A percentile compares a stretch with the other conserved stretches of the same genome.
Evolutionary conservation across 2,329 filamentous ascomycete genomes (phyloP).

Genomic region (Aschersonia sp.): DNA sequence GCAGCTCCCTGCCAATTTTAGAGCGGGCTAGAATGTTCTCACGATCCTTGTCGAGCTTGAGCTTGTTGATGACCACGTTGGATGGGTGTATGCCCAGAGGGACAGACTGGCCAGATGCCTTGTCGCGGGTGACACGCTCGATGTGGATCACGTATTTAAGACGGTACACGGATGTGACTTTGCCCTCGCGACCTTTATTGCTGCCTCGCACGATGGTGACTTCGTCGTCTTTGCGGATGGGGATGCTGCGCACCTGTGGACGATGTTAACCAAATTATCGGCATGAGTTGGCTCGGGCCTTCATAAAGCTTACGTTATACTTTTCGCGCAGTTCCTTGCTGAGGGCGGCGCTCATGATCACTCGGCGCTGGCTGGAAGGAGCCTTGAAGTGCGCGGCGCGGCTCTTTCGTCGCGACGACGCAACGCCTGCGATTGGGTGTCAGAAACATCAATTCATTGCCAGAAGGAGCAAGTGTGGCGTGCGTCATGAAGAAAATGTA

Average conservation of each 20-base stretch:
- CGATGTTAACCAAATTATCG: not conserved
- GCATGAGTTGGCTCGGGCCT: not conserved
- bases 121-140: constrained; percentile 93
- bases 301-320: constrained; percentile 66
- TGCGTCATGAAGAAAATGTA: too few relatives aligned
- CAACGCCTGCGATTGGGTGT: constrained; percentile 30
- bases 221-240: constrained; percentile 95
- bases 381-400: constrained; percentile 97
- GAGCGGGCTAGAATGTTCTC: constrained; percentile 80
- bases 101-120: constrained; percentile 92
- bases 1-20: constrained; percentile 64
- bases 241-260: constrained; percentile 79
- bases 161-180: constrained; percentile 94
- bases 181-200: constrained; percentile 98
- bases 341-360: constrained; percentile 93
- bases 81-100: constrained; percentile 89
- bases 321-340: constrained; percentile 97
- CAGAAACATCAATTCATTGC: not conserved
- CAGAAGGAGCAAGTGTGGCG: too few relatives aligned
- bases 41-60: constrained; percentile 95
- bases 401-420: constrained; percentile 90
- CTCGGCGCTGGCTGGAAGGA: constrained; percentile 83
- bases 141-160: constrained; percentile 97
- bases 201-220: constrained; percentile 81
- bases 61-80: constrained; percentile 97